phyloP scores from a whole-genome alignment of 179 eudicot genomes.

The Amaranthus tricolor region DNA sequence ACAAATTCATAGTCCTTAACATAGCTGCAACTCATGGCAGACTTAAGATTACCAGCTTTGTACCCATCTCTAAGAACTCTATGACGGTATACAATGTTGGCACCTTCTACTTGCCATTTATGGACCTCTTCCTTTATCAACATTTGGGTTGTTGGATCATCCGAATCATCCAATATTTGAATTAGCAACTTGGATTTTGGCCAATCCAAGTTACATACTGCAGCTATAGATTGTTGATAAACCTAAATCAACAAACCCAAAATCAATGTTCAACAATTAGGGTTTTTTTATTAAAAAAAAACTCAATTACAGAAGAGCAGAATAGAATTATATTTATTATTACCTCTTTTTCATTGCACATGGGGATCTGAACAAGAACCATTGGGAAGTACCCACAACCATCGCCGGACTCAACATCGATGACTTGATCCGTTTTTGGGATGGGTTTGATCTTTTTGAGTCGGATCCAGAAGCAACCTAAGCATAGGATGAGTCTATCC shows the following conservation, averaged over 20 bases:
- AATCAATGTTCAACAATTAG: too few relatives aligned
- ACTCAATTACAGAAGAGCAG: neutral
- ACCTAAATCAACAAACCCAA: slow-evolving; percentile 46
- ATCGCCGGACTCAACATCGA: slow-evolving; percentile 76
- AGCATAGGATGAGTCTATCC: slow-evolving; percentile 71
- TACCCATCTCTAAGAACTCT: slow-evolving; percentile 81
- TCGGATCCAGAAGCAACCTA: slow-evolving; percentile 87
- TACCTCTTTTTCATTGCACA: slow-evolving; percentile 98
- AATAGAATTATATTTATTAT: neutral
- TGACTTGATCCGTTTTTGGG: slow-evolving; percentile 22
- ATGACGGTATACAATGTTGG: slow-evolving; percentile 80
- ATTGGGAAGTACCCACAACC: slow-evolving; percentile 70
- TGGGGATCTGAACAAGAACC: slow-evolving; percentile 99
- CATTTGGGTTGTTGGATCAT: slow-evolving; percentile 69
- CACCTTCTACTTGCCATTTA: slow-evolving; percentile 79
- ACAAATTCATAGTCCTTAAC: slow-evolving; percentile 97
- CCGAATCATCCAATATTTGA: slow-evolving; percentile 89
- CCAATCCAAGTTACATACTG: slow-evolving; percentile 91
- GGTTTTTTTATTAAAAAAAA: neutral
- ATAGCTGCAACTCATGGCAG: slow-evolving; percentile 93
- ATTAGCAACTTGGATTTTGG: slow-evolving; percentile 70
- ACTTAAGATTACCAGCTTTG: slow-evolving; percentile 97
- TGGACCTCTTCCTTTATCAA: slow-evolving; percentile 87
- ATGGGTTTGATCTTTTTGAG: slow-evolving; percentile 71
- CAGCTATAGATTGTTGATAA: slow-evolving; percentile 91